A percentile compares a stretch with the other conserved stretches of the same genome.
Evolutionary conservation across 495 filamentous ascomycete genomes (phyloP).

Genomic region (Cercophora sp.): DNA sequence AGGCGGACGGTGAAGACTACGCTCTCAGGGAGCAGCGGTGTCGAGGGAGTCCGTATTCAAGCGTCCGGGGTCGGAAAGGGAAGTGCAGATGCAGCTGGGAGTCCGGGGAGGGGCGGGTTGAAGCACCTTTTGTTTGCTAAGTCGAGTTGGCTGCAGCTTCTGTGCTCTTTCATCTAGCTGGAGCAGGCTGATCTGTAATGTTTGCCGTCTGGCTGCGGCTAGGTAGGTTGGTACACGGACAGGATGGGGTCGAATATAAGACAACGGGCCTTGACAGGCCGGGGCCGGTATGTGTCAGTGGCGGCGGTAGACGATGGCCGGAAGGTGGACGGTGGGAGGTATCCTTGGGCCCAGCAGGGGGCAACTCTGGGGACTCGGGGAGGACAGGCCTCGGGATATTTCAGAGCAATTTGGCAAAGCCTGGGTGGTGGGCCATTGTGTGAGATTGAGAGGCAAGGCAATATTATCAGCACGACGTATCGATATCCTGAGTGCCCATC

Average conservation of each 20-base stretch:
- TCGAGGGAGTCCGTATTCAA: too few species aligned
- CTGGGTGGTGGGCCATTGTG: conserved; percentile 30
- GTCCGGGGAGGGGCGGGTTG: neutral
- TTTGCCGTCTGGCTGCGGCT: neutral
- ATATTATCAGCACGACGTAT: conserved; percentile 26
- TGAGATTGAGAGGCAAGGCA: conserved; percentile 20
- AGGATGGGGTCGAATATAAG: conserved; percentile 18
- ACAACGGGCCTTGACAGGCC: conserved; percentile 22
- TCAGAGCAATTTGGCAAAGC: conserved; percentile 35
- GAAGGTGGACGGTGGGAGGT: too few species aligned
- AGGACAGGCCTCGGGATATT: conserved; percentile 29
- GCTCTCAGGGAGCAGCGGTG: too few species aligned
- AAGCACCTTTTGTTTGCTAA: conserved; percentile 11
- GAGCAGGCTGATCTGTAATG: conserved; percentile 4
- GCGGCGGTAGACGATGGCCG: too few species aligned
- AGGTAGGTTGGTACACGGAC: conserved; percentile 10
- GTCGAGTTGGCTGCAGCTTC: conserved; percentile 8
- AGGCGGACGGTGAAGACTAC: too few species aligned
- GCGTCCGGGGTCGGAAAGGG: neutral
- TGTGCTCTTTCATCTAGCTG: neutral
- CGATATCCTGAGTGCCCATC: conserved; percentile 16
- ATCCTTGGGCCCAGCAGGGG: too few species aligned
- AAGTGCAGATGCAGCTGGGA: conserved; percentile 1
- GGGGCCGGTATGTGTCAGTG: conserved; percentile 11
- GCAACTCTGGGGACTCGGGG: too few species aligned